phyloP scores from a whole-genome alignment of 306 rosid genomes.

The Vigna reflexopilosa region DNA sequence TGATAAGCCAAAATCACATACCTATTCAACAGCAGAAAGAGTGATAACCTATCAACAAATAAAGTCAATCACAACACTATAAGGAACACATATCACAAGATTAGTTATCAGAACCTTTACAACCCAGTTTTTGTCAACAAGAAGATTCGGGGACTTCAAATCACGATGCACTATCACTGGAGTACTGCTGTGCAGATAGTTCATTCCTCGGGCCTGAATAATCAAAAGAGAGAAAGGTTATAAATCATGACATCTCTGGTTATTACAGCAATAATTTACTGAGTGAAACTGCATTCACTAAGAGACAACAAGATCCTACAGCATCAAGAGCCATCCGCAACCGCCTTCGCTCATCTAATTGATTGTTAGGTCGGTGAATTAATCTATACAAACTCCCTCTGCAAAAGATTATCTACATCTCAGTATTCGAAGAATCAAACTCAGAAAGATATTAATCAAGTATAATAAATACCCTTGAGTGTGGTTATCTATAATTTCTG shows the following conservation, averaged over 20 bases:
- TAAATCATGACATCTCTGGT: slow-evolving; percentile 29
- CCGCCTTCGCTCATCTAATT: slow-evolving; percentile 89
- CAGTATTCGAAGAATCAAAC: slow-evolving; percentile 48
- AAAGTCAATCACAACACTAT: neutral
- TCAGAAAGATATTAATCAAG: slow-evolving; percentile 18
- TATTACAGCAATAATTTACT: slow-evolving; percentile 16
- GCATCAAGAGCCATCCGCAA: slow-evolving; percentile 99
- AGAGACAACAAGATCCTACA: slow-evolving; percentile 59
- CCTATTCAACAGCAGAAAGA: slow-evolving; percentile 56
- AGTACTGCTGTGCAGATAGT: slow-evolving; percentile 87
- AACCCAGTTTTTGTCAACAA: slow-evolving; percentile 96
- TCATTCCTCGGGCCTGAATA: slow-evolving; percentile 98
- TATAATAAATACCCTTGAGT: slow-evolving; percentile 17
- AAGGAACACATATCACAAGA: slow-evolving; percentile 31
- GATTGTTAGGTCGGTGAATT: slow-evolving; percentile 97
- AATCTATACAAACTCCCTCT: slow-evolving; percentile 99
- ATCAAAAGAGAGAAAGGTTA: slow-evolving; percentile 39
- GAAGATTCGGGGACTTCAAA: slow-evolving; percentile 98
- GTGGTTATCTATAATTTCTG: neutral
- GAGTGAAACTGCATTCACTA: slow-evolving; percentile 37
- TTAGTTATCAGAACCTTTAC: slow-evolving; percentile 72
- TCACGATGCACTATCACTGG: slow-evolving; percentile 97
- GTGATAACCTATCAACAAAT: slow-evolving; percentile 39
- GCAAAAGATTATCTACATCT: slow-evolving; percentile 54
- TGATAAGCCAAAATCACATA: slow-evolving; percentile 95